Evolutionary conservation across 108 stramenopile species (phyloP).

Genomic region (Fragilaria radians): DNA sequence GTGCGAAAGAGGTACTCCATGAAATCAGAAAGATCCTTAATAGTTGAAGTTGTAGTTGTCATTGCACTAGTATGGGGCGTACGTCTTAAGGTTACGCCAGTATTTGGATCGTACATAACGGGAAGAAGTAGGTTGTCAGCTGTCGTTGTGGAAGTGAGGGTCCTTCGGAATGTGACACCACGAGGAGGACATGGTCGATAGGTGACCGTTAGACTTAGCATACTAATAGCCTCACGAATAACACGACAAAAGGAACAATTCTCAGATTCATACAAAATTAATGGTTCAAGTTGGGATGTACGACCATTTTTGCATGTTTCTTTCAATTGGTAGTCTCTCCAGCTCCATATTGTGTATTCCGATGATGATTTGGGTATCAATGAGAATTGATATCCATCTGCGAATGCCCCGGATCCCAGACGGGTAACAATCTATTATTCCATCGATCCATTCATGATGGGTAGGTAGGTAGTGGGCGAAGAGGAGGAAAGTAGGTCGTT

Average conservation of each 20-base stretch:
- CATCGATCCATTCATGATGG: too few species aligned
- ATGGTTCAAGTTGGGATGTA: conserved; percentile 18
- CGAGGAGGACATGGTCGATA: conserved; percentile 79
- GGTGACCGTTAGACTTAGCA: conserved; percentile 77
- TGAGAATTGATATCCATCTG: neutral
- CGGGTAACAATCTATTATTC: too few species aligned
- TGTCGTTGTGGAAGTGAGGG: conserved; percentile 67
- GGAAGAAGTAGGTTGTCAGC: conserved; percentile 80
- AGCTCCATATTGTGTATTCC: neutral
- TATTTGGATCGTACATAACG: conserved; percentile 83
- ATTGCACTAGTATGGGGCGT: too few species aligned
- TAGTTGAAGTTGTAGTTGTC: too few species aligned
- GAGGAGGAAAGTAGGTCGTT: too few species aligned
- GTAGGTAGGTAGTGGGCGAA: too few species aligned
- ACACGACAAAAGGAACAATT: conserved; percentile 78
- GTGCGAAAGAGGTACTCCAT: neutral
- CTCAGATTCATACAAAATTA: conserved; percentile 89
- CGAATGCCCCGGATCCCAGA: neutral
- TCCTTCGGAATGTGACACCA: conserved; percentile 74
- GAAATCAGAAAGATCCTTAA: neutral
- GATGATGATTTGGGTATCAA: neutral
- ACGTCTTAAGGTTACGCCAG: conserved; percentile 71
- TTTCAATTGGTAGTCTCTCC: neutral
- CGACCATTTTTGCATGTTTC: neutral
- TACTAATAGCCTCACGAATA: conserved; percentile 78